Evolutionary conservation across 495 filamentous ascomycete genomes (phyloP), one percentile per base, ranked within the genome.

Genomic region (Astrothelium subdiscretum): DNA sequence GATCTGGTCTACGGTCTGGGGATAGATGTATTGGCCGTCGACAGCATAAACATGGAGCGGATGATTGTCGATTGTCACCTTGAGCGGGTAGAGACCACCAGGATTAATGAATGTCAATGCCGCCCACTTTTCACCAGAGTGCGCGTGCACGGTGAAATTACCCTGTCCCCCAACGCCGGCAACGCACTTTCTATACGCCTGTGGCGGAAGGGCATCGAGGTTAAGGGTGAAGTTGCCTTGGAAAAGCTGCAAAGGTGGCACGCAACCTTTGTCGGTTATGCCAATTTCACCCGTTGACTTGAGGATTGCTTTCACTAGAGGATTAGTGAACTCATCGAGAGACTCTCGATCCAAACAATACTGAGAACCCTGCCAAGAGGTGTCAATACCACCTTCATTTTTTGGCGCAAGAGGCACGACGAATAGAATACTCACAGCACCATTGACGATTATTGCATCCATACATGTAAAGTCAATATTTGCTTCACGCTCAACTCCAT

Each of bases 391-490:
- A 38, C 35, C 8, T 38, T 15, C 8, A 38, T 38, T 8, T 1
- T 15, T 38, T 48, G 43, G 12, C 43, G n/a, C n/a, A n/a, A n/a
- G n/a, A n/a, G n/a, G n/a, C n/a, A n/a, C n/a, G n/a, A n/a, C n/a
- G n/a, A n/a, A n/a, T n/a, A n/a, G n/a, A n/a, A n/a, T n/a, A 54
- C 48, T 54, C 24, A 54, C 48, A 22, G 51, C 60, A 18, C 60
- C 60, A 29, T 62, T 62, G 8, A 62, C 60, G 22, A 62, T 31
- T 1, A 62, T 42, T 3, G 35, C 60, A 31, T 62, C 60, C 38
- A 62, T 62, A 42, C 60, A 62, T 22, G 60, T 54, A 24, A 62
- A 54, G 51, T 62, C 60, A 31, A 62, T 62, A 35, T 62, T 62
- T 13, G 60, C 60, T 26, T 18, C 42, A 3, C 22, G 26, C 27